Percentiles rank a stretch among this genome's conserved stretches.
These are phyloP conservation scores for Xylaria sp. DNA, from an alignment of 2,329 filamentous ascomycete genomes.

Conservation along the genomic window DNA sequence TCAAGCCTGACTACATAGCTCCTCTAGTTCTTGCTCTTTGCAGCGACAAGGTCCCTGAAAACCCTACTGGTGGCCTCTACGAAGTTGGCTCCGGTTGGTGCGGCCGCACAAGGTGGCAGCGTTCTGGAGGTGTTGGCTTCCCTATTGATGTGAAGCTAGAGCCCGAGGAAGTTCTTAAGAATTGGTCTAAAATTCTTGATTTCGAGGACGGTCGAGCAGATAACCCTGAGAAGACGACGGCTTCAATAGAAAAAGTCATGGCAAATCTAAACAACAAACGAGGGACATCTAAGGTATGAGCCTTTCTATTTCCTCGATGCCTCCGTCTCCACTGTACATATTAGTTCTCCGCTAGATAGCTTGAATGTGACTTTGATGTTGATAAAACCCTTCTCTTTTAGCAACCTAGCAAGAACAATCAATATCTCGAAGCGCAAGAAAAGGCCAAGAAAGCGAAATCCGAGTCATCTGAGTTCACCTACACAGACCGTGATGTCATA, in stretches of 20 bases:
- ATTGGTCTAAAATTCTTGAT: constrained; percentile 82
- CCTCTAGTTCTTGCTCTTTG: constrained; percentile 87
- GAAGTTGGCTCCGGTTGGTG: constrained; percentile 97
- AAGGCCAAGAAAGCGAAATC: constrained; percentile 69
- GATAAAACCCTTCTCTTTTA: constrained; percentile 41
- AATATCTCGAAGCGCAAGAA: constrained; percentile 81
- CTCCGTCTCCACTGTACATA: constrained; percentile 41
- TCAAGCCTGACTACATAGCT: constrained; percentile 99
- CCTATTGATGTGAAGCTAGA: constrained; percentile 84
- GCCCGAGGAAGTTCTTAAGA: constrained; percentile 82
- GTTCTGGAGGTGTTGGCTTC: constrained; percentile 89
- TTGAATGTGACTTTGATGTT: constrained; percentile 38
- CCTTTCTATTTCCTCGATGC: constrained; percentile 45
- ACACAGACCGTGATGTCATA: constrained; percentile 87
- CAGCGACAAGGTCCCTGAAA: constrained; percentile 86
- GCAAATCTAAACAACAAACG: constrained; percentile 86
- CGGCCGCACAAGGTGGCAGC: constrained; percentile 93
- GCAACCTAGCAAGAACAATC: constrained; percentile 60
- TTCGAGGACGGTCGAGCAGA: constrained; percentile 91
- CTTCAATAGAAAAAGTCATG: constrained; percentile 79
- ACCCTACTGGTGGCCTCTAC: constrained; percentile 87
- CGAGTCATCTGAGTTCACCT: constrained; percentile 78
- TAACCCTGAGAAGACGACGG: constrained; percentile 81
- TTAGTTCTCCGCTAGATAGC: constrained; percentile 43
- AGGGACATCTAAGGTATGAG: constrained; percentile 69